phyloP scores from a whole-genome alignment of 129 eudicot genomes.

The Centrapalus pauciflorus region DNA sequence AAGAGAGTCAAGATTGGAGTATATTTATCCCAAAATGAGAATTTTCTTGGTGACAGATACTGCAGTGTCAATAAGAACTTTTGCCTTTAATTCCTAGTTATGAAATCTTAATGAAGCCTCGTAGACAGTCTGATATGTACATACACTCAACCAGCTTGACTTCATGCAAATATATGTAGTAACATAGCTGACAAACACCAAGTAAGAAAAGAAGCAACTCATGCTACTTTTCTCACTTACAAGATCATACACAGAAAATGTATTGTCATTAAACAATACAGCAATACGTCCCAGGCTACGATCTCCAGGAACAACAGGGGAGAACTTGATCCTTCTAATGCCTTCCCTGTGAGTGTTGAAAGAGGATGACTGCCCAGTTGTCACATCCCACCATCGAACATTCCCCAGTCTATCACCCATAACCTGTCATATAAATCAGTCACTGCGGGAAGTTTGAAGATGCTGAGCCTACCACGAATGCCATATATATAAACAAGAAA shows the following conservation, averaged over 20 bases:
- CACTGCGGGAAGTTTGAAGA: slow-evolving; percentile 4
- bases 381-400: slow-evolving; percentile 99
- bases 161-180: slow-evolving; percentile 22
- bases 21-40: not conserved
- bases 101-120: not conserved
- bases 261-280: slow-evolving; percentile 84
- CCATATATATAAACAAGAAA: not conserved
- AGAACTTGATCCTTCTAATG: slow-evolving; percentile 86
- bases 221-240: slow-evolving; percentile 51
- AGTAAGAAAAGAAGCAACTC: slow-evolving; percentile 23
- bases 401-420: slow-evolving; percentile 98
- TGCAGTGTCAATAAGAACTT: not conserved
- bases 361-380: slow-evolving; percentile 94
- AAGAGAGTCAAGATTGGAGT: not conserved
- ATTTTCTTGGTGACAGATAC: not conserved
- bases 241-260: slow-evolving; percentile 93
- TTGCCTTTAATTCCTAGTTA: not conserved
- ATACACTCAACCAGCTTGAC: not conserved
- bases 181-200: slow-evolving; percentile 22
- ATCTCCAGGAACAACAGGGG: slow-evolving; percentile 98
- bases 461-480: not conserved
- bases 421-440: slow-evolving; percentile 49
- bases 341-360: slow-evolving; percentile 96
- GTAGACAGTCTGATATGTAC: not conserved
- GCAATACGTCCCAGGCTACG: slow-evolving; percentile 97